phyloP scores from a whole-genome alignment of 192 early-diverging fungal species.

The Podila clonocystis region DNA sequence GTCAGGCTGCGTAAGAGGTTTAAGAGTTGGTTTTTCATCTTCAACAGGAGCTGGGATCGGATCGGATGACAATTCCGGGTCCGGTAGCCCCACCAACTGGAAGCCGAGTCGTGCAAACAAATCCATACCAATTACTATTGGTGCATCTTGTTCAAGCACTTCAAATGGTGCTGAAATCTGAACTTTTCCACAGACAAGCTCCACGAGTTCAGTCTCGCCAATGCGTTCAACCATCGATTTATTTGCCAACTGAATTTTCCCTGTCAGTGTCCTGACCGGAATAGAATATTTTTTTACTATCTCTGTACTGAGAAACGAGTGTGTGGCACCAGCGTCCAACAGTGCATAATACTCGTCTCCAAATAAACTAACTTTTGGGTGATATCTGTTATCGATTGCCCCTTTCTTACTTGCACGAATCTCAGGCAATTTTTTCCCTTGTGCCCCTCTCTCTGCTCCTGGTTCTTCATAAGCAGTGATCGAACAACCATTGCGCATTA shows the following conservation, averaged over 20 bases:
- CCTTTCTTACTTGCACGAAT: too few species aligned
- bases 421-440: too few species aligned
- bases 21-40: background rate
- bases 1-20: too few species aligned
- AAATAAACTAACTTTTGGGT: background rate
- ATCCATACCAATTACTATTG: conserved; percentile 8
- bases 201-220: conserved; percentile 14
- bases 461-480: too few species aligned
- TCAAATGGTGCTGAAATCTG: conserved; percentile 10
- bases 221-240: background rate
- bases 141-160: background rate
- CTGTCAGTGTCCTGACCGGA: conserved; percentile 3
- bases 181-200: conserved; percentile 20
- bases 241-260: conserved; percentile 13
- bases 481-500: too few species aligned
- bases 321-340: conserved; percentile 9
- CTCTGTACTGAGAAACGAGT: conserved; percentile 12
- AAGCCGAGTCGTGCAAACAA: conserved; percentile 11
- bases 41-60: background rate
- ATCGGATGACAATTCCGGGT: background rate
- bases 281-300: conserved; percentile 4
- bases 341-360: conserved; percentile 2
- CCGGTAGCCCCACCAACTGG: background rate
- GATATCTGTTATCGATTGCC: too few species aligned
- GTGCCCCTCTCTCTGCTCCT: too few species aligned